Conservation (phyloP, 1,284 basidiomycete species). For the Lentinula novae-zelandiae region DNA sequence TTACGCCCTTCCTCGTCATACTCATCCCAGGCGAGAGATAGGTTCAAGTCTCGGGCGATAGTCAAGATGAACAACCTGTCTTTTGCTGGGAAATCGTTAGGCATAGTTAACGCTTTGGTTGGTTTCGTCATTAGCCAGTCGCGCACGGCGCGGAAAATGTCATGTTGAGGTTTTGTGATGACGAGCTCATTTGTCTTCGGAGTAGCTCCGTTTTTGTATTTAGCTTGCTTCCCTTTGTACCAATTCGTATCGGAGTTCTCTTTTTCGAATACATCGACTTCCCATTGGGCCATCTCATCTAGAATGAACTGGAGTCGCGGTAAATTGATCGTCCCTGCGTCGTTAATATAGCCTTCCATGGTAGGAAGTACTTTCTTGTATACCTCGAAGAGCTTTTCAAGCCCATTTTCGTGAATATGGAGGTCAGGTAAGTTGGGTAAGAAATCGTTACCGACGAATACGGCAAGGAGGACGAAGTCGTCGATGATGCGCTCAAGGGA, state of each 20-base stretch:
- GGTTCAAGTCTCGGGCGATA: slow-evolving; percentile 72
- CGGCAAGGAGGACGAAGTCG: slow-evolving; percentile 94
- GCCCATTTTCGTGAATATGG: slow-evolving; percentile 96
- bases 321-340: slow-evolving; percentile 81
- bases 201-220: slow-evolving; percentile 44
- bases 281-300: slow-evolving; percentile 85
- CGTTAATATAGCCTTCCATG: slow-evolving; percentile 93
- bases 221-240: slow-evolving; percentile 86
- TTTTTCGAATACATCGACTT: slow-evolving; percentile 87
- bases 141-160: slow-evolving; percentile 75
- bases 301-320: slow-evolving; percentile 83
- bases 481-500: slow-evolving; percentile 93
- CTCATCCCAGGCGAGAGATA: slow-evolving; percentile 85
- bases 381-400: slow-evolving; percentile 90
- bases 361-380: slow-evolving; percentile 90
- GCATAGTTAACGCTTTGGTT: slow-evolving; percentile 53
- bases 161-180: slow-evolving; percentile 69
- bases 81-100: slow-evolving; percentile 72
- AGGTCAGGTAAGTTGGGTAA: slow-evolving; percentile 94
- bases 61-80: slow-evolving; percentile 77
- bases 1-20: slow-evolving; percentile 82
- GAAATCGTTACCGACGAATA: slow-evolving; percentile 98
- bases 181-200: slow-evolving; percentile 47
- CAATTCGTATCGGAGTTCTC: slow-evolving; percentile 87
- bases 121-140: slow-evolving; percentile 50